phyloP scores from a whole-genome alignment of 352 stramenopile genomes.

The Pythium phragmiticola region DNA sequence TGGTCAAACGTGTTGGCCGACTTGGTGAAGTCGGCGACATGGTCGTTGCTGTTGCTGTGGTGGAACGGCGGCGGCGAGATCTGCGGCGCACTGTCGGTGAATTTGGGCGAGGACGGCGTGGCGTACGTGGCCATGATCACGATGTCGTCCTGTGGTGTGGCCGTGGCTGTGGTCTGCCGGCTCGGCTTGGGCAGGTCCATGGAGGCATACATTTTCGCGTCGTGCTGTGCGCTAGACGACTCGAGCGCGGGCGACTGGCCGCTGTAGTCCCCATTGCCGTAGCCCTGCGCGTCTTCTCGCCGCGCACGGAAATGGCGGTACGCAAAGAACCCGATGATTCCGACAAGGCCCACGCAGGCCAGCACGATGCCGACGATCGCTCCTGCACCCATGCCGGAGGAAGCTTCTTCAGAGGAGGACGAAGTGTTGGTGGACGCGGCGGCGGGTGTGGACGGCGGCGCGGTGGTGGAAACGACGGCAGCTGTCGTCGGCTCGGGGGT shows the following conservation, averaged over 20 bases:
- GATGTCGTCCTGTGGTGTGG: conserved; percentile 23
- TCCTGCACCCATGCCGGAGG: conserved; percentile 21
- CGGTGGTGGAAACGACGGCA: not conserved
- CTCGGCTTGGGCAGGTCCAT: conserved; percentile 18
- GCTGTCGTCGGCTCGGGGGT: not conserved
- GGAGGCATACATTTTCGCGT: conserved; percentile 23
- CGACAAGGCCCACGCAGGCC: conserved; percentile 22
- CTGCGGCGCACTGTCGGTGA: conserved; percentile 19
- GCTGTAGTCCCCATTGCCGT: conserved; percentile 19
- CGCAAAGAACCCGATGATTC: conserved; percentile 25
- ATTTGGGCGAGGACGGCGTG: conserved; percentile 28
- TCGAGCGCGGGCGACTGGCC: conserved; percentile 24
- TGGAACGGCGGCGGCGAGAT: conserved; percentile 23
- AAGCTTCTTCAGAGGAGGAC: not conserved
- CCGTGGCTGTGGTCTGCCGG: conserved; percentile 19
- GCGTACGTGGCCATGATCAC: conserved; percentile 27
- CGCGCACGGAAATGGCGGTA: conserved; percentile 27
- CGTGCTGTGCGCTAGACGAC: conserved; percentile 14
- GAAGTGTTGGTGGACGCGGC: conserved; percentile 2
- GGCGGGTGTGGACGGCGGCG: not conserved
- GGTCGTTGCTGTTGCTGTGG: conserved; percentile 1
- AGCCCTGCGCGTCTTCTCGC: conserved; percentile 22
- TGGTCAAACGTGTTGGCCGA: conserved; percentile 53
- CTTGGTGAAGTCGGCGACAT: conserved; percentile 39
- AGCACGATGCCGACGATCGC: conserved; percentile 30